Percentiles rank a stretch among this genome's conserved stretches.
Evolutionary conservation across 2,329 filamentous ascomycete genomes (phyloP).

Genomic region (Remersonia thermophila): DNA sequence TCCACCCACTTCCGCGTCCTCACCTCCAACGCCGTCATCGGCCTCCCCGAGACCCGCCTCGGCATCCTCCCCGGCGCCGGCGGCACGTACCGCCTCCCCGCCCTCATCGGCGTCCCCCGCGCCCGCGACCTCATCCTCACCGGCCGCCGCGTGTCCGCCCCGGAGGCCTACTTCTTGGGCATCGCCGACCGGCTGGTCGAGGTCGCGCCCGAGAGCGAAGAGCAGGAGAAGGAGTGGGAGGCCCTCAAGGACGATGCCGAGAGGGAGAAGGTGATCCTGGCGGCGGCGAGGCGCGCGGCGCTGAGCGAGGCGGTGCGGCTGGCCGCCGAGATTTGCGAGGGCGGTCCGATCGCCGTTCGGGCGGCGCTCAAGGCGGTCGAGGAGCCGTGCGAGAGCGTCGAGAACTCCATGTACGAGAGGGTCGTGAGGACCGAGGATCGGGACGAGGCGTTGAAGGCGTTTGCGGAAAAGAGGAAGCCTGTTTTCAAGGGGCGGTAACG

Average conservation of each 20-base stretch:
- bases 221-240: slow-evolving; percentile 21
- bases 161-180: slow-evolving; percentile 85
- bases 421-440: slow-evolving; percentile 78
- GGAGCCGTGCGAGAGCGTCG: slow-evolving; percentile 60
- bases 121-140: slow-evolving; percentile 89
- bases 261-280: slow-evolving; percentile 32
- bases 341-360: slow-evolving; percentile 67
- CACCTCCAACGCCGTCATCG: slow-evolving; percentile 63
- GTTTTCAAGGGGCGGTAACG: slow-evolving; percentile 41
- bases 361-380: slow-evolving; percentile 70
- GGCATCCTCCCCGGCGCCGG: slow-evolving; percentile 93
- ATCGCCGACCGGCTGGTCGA: slow-evolving; percentile 85
- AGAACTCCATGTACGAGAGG: slow-evolving; percentile 75
- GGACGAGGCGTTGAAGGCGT: slow-evolving; percentile 77
- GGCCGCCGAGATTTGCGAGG: slow-evolving; percentile 73
- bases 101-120: slow-evolving; percentile 63
- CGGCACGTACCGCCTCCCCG: slow-evolving; percentile 77
- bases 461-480: slow-evolving; percentile 52
- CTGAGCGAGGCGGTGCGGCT: slow-evolving; percentile 65
- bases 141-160: slow-evolving; percentile 67
- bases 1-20: slow-evolving; percentile 84
- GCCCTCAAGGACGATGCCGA: slow-evolving; percentile 25
- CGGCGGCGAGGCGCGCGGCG: slow-evolving; percentile 52
- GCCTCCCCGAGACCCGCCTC: slow-evolving; percentile 80
- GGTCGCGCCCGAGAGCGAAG: slow-evolving; percentile 30